Conservation (phyloP, 1,284 basidiomycete species). For the Ceratobasidium sp. region DNA sequence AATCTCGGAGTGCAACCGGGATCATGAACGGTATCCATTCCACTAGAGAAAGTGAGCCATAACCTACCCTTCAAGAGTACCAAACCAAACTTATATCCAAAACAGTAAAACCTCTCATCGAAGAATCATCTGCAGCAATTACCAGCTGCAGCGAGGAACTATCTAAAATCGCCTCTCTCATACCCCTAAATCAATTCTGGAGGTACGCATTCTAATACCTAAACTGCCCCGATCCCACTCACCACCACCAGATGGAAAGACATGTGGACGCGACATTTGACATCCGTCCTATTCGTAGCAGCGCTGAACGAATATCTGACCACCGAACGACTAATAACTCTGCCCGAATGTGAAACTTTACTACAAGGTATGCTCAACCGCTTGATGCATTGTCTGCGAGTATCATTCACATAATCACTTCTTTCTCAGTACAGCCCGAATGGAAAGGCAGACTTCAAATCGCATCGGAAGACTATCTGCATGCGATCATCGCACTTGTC, state of each 20-base stretch:
- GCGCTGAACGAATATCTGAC: constrained; percentile 76
- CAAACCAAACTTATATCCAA: constrained; percentile 34
- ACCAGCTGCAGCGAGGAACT: constrained; percentile 67
- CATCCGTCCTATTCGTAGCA: constrained; percentile 72
- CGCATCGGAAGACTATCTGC: constrained; percentile 86
- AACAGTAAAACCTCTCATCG: constrained; percentile 72
- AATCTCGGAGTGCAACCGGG: constrained; percentile 58
- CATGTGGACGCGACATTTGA: constrained; percentile 52
- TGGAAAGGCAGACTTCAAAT: constrained; percentile 77
- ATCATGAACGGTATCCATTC: constrained; percentile 81
- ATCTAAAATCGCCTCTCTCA: constrained; percentile 62
- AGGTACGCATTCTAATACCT: constrained; percentile 66
- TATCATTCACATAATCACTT: constrained; percentile 36
- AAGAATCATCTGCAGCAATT: constrained; percentile 68
- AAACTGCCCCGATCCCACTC: constrained; percentile 49
- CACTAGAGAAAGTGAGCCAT: constrained; percentile 70
- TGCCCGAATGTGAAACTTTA: constrained; percentile 65
- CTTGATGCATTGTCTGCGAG: background rate
- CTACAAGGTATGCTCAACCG: constrained; percentile 72
- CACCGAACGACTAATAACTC: constrained; percentile 70
- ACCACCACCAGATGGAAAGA: constrained; percentile 51
- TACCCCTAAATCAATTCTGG: constrained; percentile 81
- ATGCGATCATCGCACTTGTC: constrained; percentile 81
- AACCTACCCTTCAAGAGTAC: background rate
- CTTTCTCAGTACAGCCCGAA: constrained; percentile 70